Evolutionary conservation across 306 rosid species (phyloP), one percentile per base, ranked within the genome.

Genomic region (Prunus dulcis): DNA sequence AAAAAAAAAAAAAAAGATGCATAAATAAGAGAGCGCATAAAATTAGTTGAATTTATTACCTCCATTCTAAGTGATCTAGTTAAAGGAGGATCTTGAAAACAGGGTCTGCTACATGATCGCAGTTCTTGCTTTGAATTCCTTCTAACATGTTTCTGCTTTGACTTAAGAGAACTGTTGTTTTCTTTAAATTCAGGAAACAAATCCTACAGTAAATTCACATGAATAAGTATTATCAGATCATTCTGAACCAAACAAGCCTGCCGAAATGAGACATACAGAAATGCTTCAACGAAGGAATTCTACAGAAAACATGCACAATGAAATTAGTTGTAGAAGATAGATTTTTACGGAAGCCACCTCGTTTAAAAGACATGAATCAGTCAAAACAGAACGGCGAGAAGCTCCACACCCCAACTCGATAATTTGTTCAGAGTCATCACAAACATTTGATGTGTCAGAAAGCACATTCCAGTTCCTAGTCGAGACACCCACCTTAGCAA

Each of bases 311-410:
- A 34, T 72, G 27, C 52, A 34, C 1, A 20, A 34, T 8, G 4
- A 34, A 20, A 13, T 14, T 55, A 5, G 4, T 53, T 2, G 20
- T 38, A 20, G 11, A 55, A 56, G 13, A 70, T 30, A 66, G 81
- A 38, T 65, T 61, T 46, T n/a, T 25, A 12, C 71, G 14, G 55
- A 12, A 67, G 43, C 67, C 79, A 92, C 98, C 98, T 82, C 78
- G 74, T 76, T 71, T 70, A 84, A 67, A 57, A 90, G 70, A 80
- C 50, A 38, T 52, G 83, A 88, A 74, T 71, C 83, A 53, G 69
- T 78, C 82, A 75, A 57, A 69, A 73, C 72, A 70, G 81, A 28
- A 66, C 67, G 83, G 70, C 73, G 80, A 30, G 83, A 82, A 67
- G 81, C 52, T 81, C 81, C 84, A 67, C 75, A 69, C 64, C 72